Conservation (phyloP, 2,329 filamentous ascomycete species). For the Penicillium vulpinum region DNA sequence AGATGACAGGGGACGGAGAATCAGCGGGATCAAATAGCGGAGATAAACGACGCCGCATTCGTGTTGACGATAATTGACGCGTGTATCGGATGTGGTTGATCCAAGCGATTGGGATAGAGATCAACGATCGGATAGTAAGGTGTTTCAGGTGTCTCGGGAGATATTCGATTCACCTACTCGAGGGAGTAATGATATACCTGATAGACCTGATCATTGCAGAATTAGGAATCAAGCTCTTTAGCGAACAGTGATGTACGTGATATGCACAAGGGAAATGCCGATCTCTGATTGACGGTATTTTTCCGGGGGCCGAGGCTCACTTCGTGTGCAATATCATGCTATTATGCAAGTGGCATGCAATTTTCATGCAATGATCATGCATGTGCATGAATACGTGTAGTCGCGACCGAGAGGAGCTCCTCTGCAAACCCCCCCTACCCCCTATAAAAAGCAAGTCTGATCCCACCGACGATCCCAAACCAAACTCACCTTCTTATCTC, state of each 20-base stretch:
- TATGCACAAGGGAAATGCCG: background rate
- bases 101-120: background rate
- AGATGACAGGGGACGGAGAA: conserved; percentile 22
- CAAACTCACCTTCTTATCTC: background rate
- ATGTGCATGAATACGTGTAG: background rate
- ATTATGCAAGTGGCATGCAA: background rate
- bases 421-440: too few relatives aligned
- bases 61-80: background rate
- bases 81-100: background rate
- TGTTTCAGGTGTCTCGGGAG: conserved; percentile 1
- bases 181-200: background rate
- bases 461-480: background rate
- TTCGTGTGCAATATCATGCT: background rate
- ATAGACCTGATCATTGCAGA: background rate
- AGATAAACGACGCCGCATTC: background rate
- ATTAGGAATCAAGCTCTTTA: background rate
- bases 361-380: background rate
- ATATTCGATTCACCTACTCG: background rate
- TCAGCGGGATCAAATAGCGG: conserved; percentile 10
- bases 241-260: background rate
- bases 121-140: background rate
- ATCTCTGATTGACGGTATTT: conserved; percentile 9
- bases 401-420: background rate
- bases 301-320: background rate
- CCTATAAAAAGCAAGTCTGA: conserved; percentile 14